Conservation (phyloP, 164 flowering plant genomes). For the Platanus orientalis region DNA sequence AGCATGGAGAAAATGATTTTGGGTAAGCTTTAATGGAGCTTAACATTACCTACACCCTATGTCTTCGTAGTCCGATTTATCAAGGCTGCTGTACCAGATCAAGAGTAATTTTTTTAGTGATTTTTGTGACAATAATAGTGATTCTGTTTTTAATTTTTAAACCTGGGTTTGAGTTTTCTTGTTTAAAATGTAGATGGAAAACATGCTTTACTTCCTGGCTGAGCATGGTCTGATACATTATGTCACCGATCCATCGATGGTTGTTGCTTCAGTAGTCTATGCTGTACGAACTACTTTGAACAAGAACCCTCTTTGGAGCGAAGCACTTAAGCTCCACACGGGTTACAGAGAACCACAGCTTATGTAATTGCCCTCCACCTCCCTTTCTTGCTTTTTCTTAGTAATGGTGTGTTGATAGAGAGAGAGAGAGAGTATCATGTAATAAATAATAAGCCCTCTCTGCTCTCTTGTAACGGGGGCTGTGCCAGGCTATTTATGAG, state of each 20-base stretch:
- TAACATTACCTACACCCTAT: slow-evolving; percentile 85
- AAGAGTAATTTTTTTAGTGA: slow-evolving; percentile 19
- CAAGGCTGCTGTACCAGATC: slow-evolving; percentile 64
- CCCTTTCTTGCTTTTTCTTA: too few relatives aligned
- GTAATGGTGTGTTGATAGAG: too few relatives aligned
- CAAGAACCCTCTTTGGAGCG: slow-evolving; percentile 60
- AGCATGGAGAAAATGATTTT: slow-evolving; percentile 72
- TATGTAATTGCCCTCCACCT: slow-evolving; percentile 13
- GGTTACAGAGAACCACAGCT: slow-evolving; percentile 70
- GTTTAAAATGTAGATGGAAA: slow-evolving; percentile 54
- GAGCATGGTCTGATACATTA: slow-evolving; percentile 81
- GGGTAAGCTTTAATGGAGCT: slow-evolving; percentile 69
- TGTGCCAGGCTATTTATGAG: slow-evolving; percentile 70
- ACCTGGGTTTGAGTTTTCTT: too few relatives aligned
- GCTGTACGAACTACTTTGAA: slow-evolving; percentile 66
- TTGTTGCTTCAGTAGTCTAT: slow-evolving; percentile 89
- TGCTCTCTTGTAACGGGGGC: slow-evolving; percentile 40
- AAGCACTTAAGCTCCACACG: slow-evolving; percentile 67
- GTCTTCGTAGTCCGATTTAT: slow-evolving; percentile 80
- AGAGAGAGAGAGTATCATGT: too few relatives aligned
- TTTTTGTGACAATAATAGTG: too few relatives aligned
- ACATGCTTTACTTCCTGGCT: slow-evolving; percentile 60
- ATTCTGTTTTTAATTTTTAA: too few relatives aligned
- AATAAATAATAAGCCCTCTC: not conserved
- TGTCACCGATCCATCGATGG: slow-evolving; percentile 62